Conservation (phyloP, 306 rosid genomes). For the Vigna trinervia region DNA sequence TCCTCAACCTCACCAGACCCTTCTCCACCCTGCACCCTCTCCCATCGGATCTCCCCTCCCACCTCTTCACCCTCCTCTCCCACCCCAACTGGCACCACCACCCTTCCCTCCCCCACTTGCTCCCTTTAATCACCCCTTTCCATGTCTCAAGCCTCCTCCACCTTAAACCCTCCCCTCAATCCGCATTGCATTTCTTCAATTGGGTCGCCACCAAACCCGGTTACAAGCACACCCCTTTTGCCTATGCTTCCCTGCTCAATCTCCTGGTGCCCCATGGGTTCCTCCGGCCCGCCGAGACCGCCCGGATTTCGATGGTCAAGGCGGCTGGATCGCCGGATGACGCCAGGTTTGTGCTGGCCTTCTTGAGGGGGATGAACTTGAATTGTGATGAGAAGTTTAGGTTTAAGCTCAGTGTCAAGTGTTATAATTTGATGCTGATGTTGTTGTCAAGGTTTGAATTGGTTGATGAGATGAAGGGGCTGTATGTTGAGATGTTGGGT, state of each 20-base stretch:
- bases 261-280: neutral
- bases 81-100: conserved; percentile 68
- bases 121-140: neutral
- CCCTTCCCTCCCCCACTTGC: neutral
- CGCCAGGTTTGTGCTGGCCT: conserved; percentile 52
- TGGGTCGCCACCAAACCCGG: conserved; percentile 40
- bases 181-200: neutral
- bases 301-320: neutral
- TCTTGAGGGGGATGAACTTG: conserved; percentile 48
- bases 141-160: neutral
- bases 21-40: conserved; percentile 49
- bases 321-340: conserved; percentile 40
- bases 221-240: neutral
- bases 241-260: neutral
- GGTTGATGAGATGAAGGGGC: conserved; percentile 59
- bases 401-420: conserved; percentile 63
- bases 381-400: conserved; percentile 31
- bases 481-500: conserved; percentile 62
- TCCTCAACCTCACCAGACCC: conserved; percentile 32
- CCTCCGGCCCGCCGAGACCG: neutral
- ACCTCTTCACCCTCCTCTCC: conserved; percentile 57
- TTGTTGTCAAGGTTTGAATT: conserved; percentile 51
- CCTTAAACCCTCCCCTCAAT: conserved; percentile 42
- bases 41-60: conserved; percentile 50
- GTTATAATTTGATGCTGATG: conserved; percentile 65